Conservation (phyloP, 345 rosid genomes). For the Melaleuca quinquenervia region DNA sequence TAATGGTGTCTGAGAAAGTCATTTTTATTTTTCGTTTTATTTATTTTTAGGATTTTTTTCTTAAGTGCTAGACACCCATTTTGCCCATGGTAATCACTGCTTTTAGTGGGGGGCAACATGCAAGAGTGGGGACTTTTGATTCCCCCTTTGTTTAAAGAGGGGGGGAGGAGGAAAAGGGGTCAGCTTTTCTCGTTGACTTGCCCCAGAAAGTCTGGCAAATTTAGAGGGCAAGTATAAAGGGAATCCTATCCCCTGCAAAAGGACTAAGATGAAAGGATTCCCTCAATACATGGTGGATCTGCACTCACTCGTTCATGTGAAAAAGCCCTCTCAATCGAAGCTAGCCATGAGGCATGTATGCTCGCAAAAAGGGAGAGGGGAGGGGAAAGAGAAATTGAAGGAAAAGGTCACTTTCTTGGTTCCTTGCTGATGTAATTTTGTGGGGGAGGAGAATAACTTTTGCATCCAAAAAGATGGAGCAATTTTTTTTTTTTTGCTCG, state of each 20-base stretch:
- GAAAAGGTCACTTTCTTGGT: conserved; percentile 19
- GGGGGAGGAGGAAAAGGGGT: not conserved
- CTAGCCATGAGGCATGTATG: conserved; percentile 14
- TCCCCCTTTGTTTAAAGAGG: not conserved
- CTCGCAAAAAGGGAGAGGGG: conserved; percentile 18
- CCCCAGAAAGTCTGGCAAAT: conserved; percentile 49
- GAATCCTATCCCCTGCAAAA: conserved; percentile 37
- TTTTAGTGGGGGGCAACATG: conserved; percentile 39
- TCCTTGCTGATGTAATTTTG: conserved; percentile 20
- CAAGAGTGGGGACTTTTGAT: not conserved
- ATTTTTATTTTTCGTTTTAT: not conserved
- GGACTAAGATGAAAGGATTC: conserved; percentile 6
- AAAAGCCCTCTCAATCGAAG: not conserved
- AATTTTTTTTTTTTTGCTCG: conserved; percentile 11
- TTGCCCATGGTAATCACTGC: conserved; percentile 4
- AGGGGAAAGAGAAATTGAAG: conserved; percentile 4
- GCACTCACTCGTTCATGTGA: conserved; percentile 18
- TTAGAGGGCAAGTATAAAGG: conserved; percentile 22
- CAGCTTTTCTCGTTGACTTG: conserved; percentile 62
- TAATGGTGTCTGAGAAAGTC: not conserved
- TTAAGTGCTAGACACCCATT: not conserved
- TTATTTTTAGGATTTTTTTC: not conserved
- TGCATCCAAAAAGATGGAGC: conserved; percentile 29
- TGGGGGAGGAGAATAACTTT: conserved; percentile 32
- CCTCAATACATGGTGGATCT: conserved; percentile 24